Evolutionary conservation across 1,284 basidiomycete species (phyloP).

Genomic region (Malassezia cuniculi): DNA sequence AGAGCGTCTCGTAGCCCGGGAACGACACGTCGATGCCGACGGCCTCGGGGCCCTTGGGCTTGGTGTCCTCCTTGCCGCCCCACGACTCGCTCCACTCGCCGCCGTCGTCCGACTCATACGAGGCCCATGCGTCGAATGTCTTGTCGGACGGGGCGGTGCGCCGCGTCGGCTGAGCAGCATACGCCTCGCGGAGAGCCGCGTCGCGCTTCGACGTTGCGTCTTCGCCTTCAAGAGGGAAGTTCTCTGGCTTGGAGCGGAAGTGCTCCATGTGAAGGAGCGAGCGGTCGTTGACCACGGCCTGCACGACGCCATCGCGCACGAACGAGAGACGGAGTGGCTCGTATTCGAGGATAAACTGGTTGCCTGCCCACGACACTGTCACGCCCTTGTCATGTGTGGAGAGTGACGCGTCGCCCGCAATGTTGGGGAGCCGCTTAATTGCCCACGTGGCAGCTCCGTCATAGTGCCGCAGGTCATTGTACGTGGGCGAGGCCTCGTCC

Average conservation of each 20-base stretch:
- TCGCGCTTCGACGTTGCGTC: constrained; percentile 13
- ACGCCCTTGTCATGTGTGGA: constrained; percentile 11
- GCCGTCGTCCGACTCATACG: constrained; percentile 52
- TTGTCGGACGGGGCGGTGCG: not conserved
- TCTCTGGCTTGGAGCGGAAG: constrained; percentile 50
- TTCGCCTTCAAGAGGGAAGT: constrained; percentile 24
- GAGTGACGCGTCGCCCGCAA: constrained; percentile 13
- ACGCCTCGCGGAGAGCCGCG: constrained; percentile 21
- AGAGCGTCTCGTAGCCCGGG: constrained; percentile 75
- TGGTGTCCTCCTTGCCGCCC: constrained; percentile 71
- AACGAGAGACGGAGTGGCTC: constrained; percentile 46
- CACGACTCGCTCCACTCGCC: constrained; percentile 76
- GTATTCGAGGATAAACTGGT: constrained; percentile 19
- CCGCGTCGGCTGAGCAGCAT: constrained; percentile 1
- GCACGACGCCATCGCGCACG: constrained; percentile 57
- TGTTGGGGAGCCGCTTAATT: constrained; percentile 24
- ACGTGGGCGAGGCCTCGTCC: constrained; percentile 30
- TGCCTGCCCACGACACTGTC: not conserved
- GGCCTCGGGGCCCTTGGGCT: constrained; percentile 96
- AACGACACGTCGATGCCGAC: constrained; percentile 84
- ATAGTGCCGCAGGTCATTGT: constrained; percentile 33
- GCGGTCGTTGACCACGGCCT: constrained; percentile 77
- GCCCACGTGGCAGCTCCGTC: constrained; percentile 34
- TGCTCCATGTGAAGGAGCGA: constrained; percentile 95
- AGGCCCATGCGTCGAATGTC: constrained; percentile 26